A percentile compares a stretch with the other conserved stretches of the same genome.
Conservation (phyloP, 1,139 yeast genomes). For the Suhomyces chickasaworum region DNA sequence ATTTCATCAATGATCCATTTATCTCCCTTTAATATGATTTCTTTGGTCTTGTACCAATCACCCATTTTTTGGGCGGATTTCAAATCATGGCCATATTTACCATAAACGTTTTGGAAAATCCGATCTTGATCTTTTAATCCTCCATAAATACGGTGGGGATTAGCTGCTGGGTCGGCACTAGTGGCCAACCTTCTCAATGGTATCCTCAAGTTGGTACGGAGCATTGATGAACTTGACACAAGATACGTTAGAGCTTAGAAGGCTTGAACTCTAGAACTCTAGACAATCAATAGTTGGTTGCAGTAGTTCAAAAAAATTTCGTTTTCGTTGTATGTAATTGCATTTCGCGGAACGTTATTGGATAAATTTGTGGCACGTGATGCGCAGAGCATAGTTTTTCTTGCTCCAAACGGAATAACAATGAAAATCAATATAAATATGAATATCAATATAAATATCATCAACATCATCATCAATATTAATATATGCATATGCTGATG, state of each 20-base stretch:
- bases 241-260: constrained; percentile 3
- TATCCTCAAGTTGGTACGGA: constrained; percentile 19
- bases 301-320: constrained; percentile 15
- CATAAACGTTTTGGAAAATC: constrained; percentile 80
- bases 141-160: constrained; percentile 66
- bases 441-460: no score
- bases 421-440: no score
- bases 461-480: no score
- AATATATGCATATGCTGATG: no score
- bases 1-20: constrained; percentile 86
- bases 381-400: constrained; percentile 6
- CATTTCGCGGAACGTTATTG: constrained; percentile 22
- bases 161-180: constrained; percentile 48
- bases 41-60: constrained; percentile 90
- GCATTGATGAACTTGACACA: constrained; percentile 14
- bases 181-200: constrained; percentile 42
- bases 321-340: constrained; percentile 17
- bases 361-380: constrained; percentile 13
- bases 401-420: no score
- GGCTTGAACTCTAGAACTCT: constrained; percentile 6
- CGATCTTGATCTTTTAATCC: constrained; percentile 82
- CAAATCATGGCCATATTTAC: constrained; percentile 71
- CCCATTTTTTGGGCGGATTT: constrained; percentile 78
- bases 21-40: constrained; percentile 77
- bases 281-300: constrained; percentile 8